These are phyloP conservation scores for Ammopiptanthus mongolicus DNA, from an alignment of 306 rosid species.

Conservation along the genomic window DNA sequence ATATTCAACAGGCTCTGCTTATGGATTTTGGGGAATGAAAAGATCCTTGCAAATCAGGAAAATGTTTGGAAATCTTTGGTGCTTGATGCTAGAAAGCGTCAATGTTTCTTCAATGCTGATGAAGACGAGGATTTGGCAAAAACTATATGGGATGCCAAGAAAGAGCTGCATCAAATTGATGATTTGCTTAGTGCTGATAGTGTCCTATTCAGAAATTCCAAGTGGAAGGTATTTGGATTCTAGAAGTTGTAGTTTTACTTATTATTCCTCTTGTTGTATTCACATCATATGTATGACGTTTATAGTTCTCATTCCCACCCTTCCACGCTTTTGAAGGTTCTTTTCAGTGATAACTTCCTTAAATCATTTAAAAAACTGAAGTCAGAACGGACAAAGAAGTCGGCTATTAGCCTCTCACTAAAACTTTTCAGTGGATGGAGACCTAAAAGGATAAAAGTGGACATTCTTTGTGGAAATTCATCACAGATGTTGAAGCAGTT, in stretches of 20 bases:
- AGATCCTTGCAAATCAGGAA: constrained; percentile 34
- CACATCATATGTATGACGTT: background rate
- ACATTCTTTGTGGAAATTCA: no score
- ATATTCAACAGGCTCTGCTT: constrained; percentile 50
- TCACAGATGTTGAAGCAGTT: no score
- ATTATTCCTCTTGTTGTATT: background rate
- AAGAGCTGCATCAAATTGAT: constrained; percentile 55
- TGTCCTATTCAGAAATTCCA: constrained; percentile 46
- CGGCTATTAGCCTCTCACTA: constrained; percentile 43
- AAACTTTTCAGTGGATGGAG: constrained; percentile 55
- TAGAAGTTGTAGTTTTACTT: background rate
- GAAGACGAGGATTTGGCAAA: constrained; percentile 56
- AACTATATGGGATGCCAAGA: constrained; percentile 50
- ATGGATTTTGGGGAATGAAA: constrained; percentile 79
- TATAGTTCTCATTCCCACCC: background rate
- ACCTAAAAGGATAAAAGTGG: no score
- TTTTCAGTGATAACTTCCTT: constrained; percentile 61
- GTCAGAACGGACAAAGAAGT: constrained; percentile 32
- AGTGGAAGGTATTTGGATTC: constrained; percentile 62
- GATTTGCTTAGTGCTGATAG: constrained; percentile 64
- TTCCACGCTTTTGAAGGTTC: constrained; percentile 34
- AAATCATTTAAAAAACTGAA: constrained; percentile 55
- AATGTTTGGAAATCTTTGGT: constrained; percentile 58
- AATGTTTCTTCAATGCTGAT: constrained; percentile 60
- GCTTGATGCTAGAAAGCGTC: constrained; percentile 52